Evolutionary conservation across 2,329 filamentous ascomycete genomes (phyloP).

Genomic region (Penicillium sp.): DNA sequence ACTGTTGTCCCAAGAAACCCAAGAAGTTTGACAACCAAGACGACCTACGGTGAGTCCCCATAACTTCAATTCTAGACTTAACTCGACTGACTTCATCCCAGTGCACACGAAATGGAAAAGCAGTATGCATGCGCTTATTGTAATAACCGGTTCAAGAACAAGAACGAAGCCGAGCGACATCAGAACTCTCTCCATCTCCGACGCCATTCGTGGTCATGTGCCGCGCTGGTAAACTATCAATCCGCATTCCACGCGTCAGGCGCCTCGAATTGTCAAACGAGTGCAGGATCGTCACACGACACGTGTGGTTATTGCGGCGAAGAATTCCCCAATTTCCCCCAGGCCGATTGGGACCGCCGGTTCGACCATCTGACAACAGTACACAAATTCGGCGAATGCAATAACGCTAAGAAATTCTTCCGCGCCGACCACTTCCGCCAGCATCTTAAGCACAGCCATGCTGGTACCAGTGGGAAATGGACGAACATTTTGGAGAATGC

Average conservation of each 20-base stretch:
- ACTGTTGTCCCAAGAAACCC: slow-evolving; percentile 95
- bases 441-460: slow-evolving; percentile 96
- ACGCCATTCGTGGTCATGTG: slow-evolving; percentile 95
- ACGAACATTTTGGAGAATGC: slow-evolving; percentile 97
- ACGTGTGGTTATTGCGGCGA: slow-evolving; percentile 94
- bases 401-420: slow-evolving; percentile 97
- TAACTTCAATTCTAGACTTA: neutral
- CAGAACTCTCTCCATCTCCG: slow-evolving; percentile 93
- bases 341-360: slow-evolving; percentile 84
- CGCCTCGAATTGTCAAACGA: slow-evolving; percentile 38
- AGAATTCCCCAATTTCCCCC: slow-evolving; percentile 74
- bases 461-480: slow-evolving; percentile 96
- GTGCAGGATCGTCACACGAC: slow-evolving; percentile 55
- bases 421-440: slow-evolving; percentile 97
- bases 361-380: slow-evolving; percentile 84
- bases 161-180: slow-evolving; percentile 95
- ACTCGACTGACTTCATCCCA: slow-evolving; percentile 40
- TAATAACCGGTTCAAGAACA: slow-evolving; percentile 96
- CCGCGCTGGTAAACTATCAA: slow-evolving; percentile 73
- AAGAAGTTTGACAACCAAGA: slow-evolving; percentile 89
- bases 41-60: slow-evolving; percentile 71
- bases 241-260: slow-evolving; percentile 85
- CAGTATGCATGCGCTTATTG: slow-evolving; percentile 94
- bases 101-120: slow-evolving; percentile 88
- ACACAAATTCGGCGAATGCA: slow-evolving; percentile 98